Base-by-base conservation (phyloP, 805 yeast species). In the Yamadazyma scolyti region DNA sequence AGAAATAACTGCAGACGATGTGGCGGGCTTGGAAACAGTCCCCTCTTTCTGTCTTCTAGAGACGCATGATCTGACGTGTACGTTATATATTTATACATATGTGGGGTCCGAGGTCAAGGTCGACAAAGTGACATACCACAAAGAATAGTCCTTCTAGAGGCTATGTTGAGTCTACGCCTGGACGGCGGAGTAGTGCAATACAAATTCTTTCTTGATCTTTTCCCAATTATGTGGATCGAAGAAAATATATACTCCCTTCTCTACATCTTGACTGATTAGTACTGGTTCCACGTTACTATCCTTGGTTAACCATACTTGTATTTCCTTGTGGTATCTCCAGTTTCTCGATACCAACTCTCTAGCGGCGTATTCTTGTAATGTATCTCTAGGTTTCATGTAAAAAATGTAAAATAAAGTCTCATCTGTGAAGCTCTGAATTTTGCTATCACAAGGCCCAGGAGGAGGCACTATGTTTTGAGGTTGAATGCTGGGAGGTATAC, bases 201-300 rank as follows among this genome's bases (percentile, higher is more conserved):
- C 74, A 54, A 75, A 72, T 48, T 73, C 78, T 56, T 75, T 75
- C 38, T 84, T 87, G 42, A 90, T 88, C 58, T 85, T 86, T 48
- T 87, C 95, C 99, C 99, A 93, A 39, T 84, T 77, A 44, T 81
- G 85, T 4, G 97, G 97, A 51, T 93, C 97, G 54, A 93, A 93
- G 56, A 93, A 90, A 15, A 89, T 80, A 54, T 93, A 93, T 7
- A 88, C 79, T 1, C 98, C 97, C 39, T 90, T 75, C 60, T 93
- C 98, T 33, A 89, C 86, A 35, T 84, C 90, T 21, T 81, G 82
- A 20, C 82, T 75, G 13, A 66, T 61, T 37, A 87, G 85, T 10
- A 85, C 75, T 1, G 97, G 96, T 56, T 90, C 97, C 39, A 79
- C 79, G 47, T 77, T 76, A 17, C 95, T 84, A 49, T 88, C 96